These are phyloP conservation scores for Pseudocercospora eumusae DNA, from an alignment of 2,329 filamentous ascomycete species.

Conservation along the genomic window DNA sequence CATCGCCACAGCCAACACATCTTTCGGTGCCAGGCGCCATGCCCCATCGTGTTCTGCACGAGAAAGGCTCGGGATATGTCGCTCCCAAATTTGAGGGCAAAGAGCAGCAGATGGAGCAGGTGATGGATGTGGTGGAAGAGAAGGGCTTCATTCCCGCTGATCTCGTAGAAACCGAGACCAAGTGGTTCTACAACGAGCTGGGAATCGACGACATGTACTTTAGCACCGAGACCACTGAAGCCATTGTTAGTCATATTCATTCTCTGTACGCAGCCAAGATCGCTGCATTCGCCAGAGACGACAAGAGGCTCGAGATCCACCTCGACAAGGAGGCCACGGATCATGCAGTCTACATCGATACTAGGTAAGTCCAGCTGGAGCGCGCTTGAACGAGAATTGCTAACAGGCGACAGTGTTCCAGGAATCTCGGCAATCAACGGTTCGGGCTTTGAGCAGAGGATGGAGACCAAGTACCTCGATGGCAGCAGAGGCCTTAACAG, in stretches of 20 bases:
- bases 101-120: constrained; percentile 84
- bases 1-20: constrained; percentile 86
- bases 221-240: constrained; percentile 79
- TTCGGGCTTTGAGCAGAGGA: constrained; percentile 88
- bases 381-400: neutral
- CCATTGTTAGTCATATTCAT: constrained; percentile 90
- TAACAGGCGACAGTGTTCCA: constrained; percentile 63
- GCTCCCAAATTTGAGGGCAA: constrained; percentile 94
- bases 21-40: constrained; percentile 66
- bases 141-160: constrained; percentile 83
- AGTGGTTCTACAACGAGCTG: constrained; percentile 97
- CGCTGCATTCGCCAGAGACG: constrained; percentile 86
- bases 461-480: constrained; percentile 95
- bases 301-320: constrained; percentile 91
- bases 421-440: constrained; percentile 74
- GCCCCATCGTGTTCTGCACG: constrained; percentile 66
- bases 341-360: constrained; percentile 98
- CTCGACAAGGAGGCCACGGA: constrained; percentile 93
- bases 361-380: constrained; percentile 40
- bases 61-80: constrained; percentile 89
- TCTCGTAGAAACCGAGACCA: constrained; percentile 80
- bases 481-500: constrained; percentile 67
- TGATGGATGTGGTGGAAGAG: constrained; percentile 76
- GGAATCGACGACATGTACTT: constrained; percentile 99
- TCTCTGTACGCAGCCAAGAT: constrained; percentile 97